Evolutionary conservation across 1,284 basidiomycete species (phyloP), one percentile per base, ranked within the genome.

Genomic region (Earliella scabrosa): DNA sequence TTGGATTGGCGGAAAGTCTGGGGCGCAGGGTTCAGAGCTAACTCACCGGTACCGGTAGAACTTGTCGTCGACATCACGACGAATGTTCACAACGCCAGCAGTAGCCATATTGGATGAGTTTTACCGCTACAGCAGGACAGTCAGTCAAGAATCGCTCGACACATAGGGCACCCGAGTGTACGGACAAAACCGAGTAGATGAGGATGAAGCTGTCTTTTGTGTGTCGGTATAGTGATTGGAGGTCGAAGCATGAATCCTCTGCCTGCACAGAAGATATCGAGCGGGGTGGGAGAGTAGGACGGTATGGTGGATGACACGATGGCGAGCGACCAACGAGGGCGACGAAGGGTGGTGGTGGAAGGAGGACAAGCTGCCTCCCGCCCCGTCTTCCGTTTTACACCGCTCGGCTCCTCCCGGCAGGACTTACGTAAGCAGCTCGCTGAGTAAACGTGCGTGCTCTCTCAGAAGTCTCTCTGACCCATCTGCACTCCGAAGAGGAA

Each of bases 21-120:
- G 35, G 40, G 36, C 51, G 7, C 14, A 51, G 27, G 39, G 45
- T 23, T 44, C 26, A 50, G 20, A 39, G 6, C 7, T 24, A 9
- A 75, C 82, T 61, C 63, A 88, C 87, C 86, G 90, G 82, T 93
- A 93, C 68, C 90, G 90, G 74, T 93, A 93, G 70, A 93, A 93
- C 76, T 92, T 92, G 81, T 93, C 89, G 76, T 98, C 94, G 80
- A 98, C 95, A 81, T 98, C 96, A 71, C 97, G 94, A 79, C 97
- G 93, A 75, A 99, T 94, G 82, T 99, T 99, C 61, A 99, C 93
- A 71, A 92, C 77, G 75, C 82, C 85, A 73, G 78, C 81, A 80
- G 51, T 32, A 56, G 93, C 90, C 94, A 97, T 97, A 71, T 75
- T 95, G 88, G 81, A 80, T 77, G 72, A 57, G 61, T 68, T 65